Evolutionary conservation across 495 filamentous ascomycete genomes (phyloP), one percentile per base, ranked within the genome.

Genomic region (Aspergillus ellipticus): DNA sequence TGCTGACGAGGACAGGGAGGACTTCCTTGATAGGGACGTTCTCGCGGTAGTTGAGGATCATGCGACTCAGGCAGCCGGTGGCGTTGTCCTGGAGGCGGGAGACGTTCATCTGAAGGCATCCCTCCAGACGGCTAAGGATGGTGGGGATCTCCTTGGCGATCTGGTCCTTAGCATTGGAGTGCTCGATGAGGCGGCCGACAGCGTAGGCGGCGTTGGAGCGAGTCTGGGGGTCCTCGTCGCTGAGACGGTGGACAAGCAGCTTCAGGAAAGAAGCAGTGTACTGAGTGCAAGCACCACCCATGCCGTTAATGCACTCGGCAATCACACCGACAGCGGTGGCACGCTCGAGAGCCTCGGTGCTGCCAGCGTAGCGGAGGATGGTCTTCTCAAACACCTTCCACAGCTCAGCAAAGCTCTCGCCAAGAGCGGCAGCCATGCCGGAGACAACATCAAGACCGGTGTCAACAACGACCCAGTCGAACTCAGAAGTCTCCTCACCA

Each of bases 401-500:
- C 52, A 96, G 76, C 72, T 96, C 85, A 43, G 77, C 75, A 66
- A 96, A 97, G 60, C 85, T 85, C 16, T 80, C 71, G 20, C 95
- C 95, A 13, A 97, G 84, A 24, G 89, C 92, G 33, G 81, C 82
- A 16, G 93, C 85, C 26, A 98, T 79, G 26, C 88, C 89, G 37
- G 89, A 88, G 28, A 96, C 77, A 33, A 93, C 89, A 58, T 98
- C 94, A 56, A 97, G 80, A 13, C 89, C 91, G 16, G 90, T 96
- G 72, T 98, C 94, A 48, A 98, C 88, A 42, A 95, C 85, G 22
- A 96, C 82, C 94, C 94, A 97, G 74, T 97, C 94, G 66, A 93
- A 97, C 77, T 98, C 94, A 16, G 94, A 93, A 16, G 86, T 88
- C 65, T 94, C 91, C 31, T 92, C 87, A 24, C 85, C 75, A 22